phyloP scores from a whole-genome alignment of 257 asterid genomes.

The Penstemon davidsonii region DNA sequence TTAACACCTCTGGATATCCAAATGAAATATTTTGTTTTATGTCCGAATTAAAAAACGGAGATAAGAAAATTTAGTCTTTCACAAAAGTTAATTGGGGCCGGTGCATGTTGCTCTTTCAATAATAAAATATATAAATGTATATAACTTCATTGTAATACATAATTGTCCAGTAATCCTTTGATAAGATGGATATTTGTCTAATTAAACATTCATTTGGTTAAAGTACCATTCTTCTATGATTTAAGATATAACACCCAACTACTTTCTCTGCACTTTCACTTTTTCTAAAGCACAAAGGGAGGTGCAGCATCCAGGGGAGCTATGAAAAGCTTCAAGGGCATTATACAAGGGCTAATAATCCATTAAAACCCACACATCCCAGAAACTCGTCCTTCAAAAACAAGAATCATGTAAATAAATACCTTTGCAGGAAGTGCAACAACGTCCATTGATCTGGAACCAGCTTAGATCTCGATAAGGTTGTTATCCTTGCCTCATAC shows the following conservation, averaged over 20 bases:
- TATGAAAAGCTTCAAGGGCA: too few species aligned
- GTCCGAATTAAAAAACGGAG: too few species aligned
- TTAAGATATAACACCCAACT: background rate
- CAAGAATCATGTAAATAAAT: conserved; percentile 18
- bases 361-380: too few species aligned
- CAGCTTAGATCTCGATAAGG: conserved; percentile 85
- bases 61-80: too few species aligned
- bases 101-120: too few species aligned
- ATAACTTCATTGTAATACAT: background rate
- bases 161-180: background rate
- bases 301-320: too few species aligned
- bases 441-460: conserved; percentile 84
- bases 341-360: too few species aligned
- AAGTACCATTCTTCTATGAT: background rate
- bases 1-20: too few species aligned
- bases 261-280: background rate
- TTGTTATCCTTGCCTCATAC: conserved; percentile 77
- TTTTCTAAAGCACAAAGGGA: background rate
- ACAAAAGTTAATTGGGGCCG: too few species aligned
- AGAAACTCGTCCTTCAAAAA: too few species aligned
- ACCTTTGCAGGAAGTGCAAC: conserved; percentile 84
- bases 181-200: background rate
- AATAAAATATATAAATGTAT: too few species aligned
- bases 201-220: background rate
- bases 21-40: too few species aligned